These are phyloP conservation scores for Trichosporon faecale DNA, from an alignment of 1,284 basidiomycete species.

Conservation along the genomic window DNA sequence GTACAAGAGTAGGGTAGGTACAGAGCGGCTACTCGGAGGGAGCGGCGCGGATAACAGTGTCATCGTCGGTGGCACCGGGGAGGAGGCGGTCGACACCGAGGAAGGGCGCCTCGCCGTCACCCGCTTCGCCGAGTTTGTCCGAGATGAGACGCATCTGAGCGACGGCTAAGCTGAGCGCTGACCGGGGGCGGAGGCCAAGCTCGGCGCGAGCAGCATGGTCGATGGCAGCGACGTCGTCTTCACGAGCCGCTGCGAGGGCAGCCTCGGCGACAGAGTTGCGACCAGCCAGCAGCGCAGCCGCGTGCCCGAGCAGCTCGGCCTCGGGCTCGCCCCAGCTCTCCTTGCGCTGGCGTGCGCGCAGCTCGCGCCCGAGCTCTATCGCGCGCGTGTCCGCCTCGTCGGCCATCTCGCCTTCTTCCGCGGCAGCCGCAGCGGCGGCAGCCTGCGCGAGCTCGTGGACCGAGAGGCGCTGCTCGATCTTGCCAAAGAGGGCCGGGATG, in stretches of 20 bases:
- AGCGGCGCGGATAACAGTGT: background rate
- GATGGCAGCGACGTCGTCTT: conserved; percentile 11
- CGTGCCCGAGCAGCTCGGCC: conserved; percentile 13
- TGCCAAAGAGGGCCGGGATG: background rate
- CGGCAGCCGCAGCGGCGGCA: background rate
- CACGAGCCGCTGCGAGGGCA: background rate
- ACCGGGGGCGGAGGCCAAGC: conserved; percentile 18
- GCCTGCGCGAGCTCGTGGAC: background rate
- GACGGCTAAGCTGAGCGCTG: conserved; percentile 16
- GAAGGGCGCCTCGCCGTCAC: conserved; percentile 23
- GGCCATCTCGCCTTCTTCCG: conserved; percentile 3
- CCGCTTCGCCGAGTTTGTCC: conserved; percentile 12
- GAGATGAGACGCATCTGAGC: conserved; percentile 24
- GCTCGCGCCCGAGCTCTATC: conserved; percentile 7
- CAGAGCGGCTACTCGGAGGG: background rate
- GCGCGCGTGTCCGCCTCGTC: conserved; percentile 9
- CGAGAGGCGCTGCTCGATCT: background rate
- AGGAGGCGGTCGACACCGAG: conserved; percentile 16
- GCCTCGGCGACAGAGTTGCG: background rate
- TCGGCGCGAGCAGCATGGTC: conserved; percentile 1
- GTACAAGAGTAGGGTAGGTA: background rate
- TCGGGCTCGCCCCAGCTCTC: conserved; percentile 16
- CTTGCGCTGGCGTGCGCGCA: conserved; percentile 1
- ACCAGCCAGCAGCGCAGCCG: conserved; percentile 8
- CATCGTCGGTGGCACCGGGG: background rate